Percentiles rank a stretch among this genome's conserved stretches.
These are phyloP conservation scores for Arbutus unedo DNA, from an alignment of 148 eudicot species.

Conservation along the genomic window DNA sequence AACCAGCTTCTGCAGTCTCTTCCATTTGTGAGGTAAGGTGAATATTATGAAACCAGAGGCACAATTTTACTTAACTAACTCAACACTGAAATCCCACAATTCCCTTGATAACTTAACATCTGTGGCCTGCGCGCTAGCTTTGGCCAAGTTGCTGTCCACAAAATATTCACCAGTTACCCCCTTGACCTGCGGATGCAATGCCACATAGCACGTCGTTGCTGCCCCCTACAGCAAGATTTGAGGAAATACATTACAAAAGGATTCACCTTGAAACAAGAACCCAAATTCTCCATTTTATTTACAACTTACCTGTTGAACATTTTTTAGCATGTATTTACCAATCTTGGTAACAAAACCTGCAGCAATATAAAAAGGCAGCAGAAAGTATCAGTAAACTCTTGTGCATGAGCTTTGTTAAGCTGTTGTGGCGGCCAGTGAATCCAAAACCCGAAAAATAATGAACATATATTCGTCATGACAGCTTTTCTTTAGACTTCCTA, in stretches of 20 bases:
- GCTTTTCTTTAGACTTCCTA: too few species aligned
- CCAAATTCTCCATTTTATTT: background rate
- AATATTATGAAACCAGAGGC: too few species aligned
- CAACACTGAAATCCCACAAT: conserved; percentile 56
- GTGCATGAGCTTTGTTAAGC: too few species aligned
- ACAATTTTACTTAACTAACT: conserved; percentile 20
- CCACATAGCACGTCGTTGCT: conserved; percentile 76
- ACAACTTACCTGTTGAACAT: conserved; percentile 47
- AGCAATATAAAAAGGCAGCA: background rate
- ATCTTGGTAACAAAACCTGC: conserved; percentile 46
- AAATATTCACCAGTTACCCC: conserved; percentile 56
- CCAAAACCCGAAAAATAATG: too few species aligned
- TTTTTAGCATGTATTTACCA: conserved; percentile 45
- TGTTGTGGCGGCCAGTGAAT: too few species aligned
- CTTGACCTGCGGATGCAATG: conserved; percentile 55
- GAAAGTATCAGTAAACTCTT: too few species aligned
- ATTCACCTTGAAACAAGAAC: background rate
- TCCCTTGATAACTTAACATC: conserved; percentile 45
- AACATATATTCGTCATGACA: too few species aligned
- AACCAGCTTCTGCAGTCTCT: too few species aligned
- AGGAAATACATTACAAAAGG: background rate
- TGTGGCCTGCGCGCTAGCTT: conserved; percentile 36
- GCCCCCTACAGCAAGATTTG: conserved; percentile 41
- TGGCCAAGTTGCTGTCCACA: conserved; percentile 43
- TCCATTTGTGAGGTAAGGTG: too few species aligned